phyloP scores from a whole-genome alignment of 192 early-diverging fungal genomes.

The Tieghemiomyces parasiticus region DNA sequence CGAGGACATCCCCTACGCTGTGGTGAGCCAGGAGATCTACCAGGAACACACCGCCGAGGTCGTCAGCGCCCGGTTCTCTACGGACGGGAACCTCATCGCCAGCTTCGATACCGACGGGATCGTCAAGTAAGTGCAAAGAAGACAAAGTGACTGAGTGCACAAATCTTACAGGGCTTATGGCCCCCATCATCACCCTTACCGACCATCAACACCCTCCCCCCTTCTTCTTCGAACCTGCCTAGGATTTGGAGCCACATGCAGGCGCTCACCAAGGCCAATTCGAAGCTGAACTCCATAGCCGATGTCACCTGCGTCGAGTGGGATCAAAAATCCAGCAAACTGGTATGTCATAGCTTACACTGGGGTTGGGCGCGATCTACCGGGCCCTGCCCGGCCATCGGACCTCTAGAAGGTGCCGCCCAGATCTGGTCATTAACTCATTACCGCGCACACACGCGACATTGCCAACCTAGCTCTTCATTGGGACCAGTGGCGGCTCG shows the following conservation, averaged over 20 bases:
- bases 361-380: too few relatives aligned
- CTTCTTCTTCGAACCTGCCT: background rate
- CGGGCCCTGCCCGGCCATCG: too few relatives aligned
- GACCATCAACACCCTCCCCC: background rate
- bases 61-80: conserved; percentile 36
- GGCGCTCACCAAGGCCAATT: conserved; percentile 21
- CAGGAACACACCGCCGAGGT: conserved; percentile 42
- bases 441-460: too few relatives aligned
- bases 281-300: conserved; percentile 21
- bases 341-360: too few relatives aligned
- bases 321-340: conserved; percentile 10
- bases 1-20: conserved; percentile 2
- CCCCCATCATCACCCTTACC: too few relatives aligned
- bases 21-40: conserved; percentile 26
- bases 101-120: conserved; percentile 48
- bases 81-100: conserved; percentile 35
- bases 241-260: conserved; percentile 11
- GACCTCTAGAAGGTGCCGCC: too few relatives aligned
- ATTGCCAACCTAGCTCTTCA: too few relatives aligned
- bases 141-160: too few relatives aligned
- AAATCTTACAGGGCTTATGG: too few relatives aligned
- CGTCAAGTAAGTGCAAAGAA: conserved; percentile 24
- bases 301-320: background rate
- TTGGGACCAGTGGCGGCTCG: conserved; percentile 31
- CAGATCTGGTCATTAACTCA: too few relatives aligned